Conservation (phyloP, 2,329 filamentous ascomycete species). For the Diaporthe ampelina region DNA sequence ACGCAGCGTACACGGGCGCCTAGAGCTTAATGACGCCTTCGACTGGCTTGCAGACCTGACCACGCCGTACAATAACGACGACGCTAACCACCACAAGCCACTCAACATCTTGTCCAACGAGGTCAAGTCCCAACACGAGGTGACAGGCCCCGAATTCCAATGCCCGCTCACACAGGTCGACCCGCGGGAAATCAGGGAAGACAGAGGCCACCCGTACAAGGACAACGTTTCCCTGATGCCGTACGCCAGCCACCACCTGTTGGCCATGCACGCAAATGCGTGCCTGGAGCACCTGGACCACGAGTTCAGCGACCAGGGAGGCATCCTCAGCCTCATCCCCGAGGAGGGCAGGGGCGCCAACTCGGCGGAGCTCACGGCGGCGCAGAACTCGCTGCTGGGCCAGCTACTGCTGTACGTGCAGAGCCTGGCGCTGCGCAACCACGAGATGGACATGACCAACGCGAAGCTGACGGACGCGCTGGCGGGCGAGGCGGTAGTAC, state of each 20-base stretch:
- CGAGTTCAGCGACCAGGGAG: constrained; percentile 68
- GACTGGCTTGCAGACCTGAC: constrained; percentile 69
- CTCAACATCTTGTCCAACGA: constrained; percentile 62
- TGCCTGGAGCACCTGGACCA: constrained; percentile 73
- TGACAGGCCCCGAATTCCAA: constrained; percentile 57
- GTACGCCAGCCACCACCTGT: constrained; percentile 62
- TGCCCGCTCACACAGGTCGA: constrained; percentile 58
- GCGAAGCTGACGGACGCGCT: constrained; percentile 65
- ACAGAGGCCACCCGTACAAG: constrained; percentile 40
- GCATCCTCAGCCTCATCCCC: constrained; percentile 68
- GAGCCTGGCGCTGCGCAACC: constrained; percentile 66
- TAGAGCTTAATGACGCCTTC: constrained; percentile 61
- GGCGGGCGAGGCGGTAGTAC: constrained; percentile 63
- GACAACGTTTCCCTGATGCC: constrained; percentile 46
- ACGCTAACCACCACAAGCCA: constrained; percentile 61
- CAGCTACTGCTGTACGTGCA: constrained; percentile 70
- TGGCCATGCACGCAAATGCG: constrained; percentile 71
- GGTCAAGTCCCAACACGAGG: constrained; percentile 58
- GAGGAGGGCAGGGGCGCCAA: constrained; percentile 52
- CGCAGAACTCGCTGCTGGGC: constrained; percentile 67
- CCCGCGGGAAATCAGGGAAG: constrained; percentile 42
- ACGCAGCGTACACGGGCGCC: constrained; percentile 13
- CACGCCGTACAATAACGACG: constrained; percentile 63
- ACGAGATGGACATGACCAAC: constrained; percentile 69
- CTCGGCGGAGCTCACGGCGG: constrained; percentile 55